A percentile compares a stretch with the other conserved stretches of the same genome.
Conservation (phyloP, 208 protist species). For the Trypanosoma avium region DNA sequence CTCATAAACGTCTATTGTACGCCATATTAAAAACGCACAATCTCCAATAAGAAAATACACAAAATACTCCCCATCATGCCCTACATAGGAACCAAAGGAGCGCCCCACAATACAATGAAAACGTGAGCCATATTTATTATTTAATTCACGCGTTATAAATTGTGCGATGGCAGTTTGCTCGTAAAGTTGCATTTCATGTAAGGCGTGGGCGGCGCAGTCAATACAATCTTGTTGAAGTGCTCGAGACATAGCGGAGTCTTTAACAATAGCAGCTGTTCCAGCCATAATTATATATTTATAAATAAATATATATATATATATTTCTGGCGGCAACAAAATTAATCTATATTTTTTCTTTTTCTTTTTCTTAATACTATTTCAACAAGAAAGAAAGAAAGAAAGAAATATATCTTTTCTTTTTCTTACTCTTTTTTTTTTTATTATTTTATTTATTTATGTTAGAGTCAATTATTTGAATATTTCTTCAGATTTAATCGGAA, state of each 20-base stretch:
- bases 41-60: constrained; percentile 99
- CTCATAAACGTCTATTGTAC: constrained; percentile 51
- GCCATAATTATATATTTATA: constrained; percentile 41
- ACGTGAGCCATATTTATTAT: constrained; percentile 98
- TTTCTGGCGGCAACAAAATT: no score
- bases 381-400: constrained; percentile 3
- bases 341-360: neutral
- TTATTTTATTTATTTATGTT: neutral
- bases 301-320: neutral
- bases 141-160: constrained; percentile 99
- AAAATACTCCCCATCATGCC: constrained; percentile 98
- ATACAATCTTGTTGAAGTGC: constrained; percentile 88
- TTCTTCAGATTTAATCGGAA: neutral
- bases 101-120: constrained; percentile 99
- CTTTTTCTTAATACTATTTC: neutral
- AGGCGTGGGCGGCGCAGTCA: constrained; percentile 79
- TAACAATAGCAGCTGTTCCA: constrained; percentile 59
- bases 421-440: neutral
- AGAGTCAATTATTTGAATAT: neutral
- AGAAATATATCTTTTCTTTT: constrained; percentile 4
- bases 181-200: constrained; percentile 43
- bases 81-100: constrained; percentile 99
- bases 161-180: constrained; percentile 99
- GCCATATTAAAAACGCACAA: constrained; percentile 98
- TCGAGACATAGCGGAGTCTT: constrained; percentile 75